A percentile compares a stretch with the other conserved stretches of the same genome.
phyloP scores from a whole-genome alignment of 202 grass and related monocot species.

The Zoysia matrella region DNA sequence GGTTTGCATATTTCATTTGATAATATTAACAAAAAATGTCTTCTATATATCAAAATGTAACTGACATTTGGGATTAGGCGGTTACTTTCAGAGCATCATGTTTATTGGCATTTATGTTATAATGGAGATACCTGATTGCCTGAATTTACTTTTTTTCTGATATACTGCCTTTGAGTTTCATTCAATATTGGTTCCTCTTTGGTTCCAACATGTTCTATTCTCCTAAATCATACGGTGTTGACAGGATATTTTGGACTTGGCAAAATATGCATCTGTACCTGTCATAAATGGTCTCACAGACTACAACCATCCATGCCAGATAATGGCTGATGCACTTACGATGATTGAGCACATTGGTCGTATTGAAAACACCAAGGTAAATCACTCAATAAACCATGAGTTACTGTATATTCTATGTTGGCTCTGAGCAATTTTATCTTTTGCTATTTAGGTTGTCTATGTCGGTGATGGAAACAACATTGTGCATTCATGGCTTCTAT shows the following conservation, averaged over 20 bases:
- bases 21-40: neutral
- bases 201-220: neutral
- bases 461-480: conserved; percentile 98
- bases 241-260: conserved; percentile 98
- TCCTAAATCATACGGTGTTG: conserved; percentile 38
- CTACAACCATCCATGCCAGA: conserved; percentile 98
- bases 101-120: neutral
- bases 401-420: neutral
- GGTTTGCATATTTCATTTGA: neutral
- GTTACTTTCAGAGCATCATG: conserved; percentile 18
- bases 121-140: neutral
- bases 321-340: conserved; percentile 99
- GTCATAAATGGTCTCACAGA: conserved; percentile 93
- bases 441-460: conserved; percentile 82
- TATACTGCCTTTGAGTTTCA: neutral
- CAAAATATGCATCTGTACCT: conserved; percentile 83
- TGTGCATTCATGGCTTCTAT: conserved; percentile 96
- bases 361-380: conserved; percentile 90
- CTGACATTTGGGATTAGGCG: neutral
- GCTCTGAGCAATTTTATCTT: neutral
- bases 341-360: conserved; percentile 87
- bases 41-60: neutral
- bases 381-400: neutral
- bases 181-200: neutral
- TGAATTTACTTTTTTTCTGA: neutral